phyloP scores from a whole-genome alignment of 2,329 filamentous ascomycete genomes.

The Macrophomina tecta region DNA sequence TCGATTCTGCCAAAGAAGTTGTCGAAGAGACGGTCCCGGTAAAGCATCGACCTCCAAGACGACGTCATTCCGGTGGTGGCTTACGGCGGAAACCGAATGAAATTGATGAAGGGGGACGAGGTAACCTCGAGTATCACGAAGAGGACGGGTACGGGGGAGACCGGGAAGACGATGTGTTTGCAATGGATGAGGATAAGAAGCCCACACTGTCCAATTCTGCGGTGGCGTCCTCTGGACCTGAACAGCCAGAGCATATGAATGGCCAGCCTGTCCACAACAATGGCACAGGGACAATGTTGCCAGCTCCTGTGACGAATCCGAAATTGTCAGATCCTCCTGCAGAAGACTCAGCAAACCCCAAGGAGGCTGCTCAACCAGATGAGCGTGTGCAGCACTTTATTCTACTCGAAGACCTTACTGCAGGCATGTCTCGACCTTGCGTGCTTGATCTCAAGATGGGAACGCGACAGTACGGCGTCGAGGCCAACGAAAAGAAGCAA shows the following conservation, averaged over 20 bases:
- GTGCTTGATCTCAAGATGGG: slow-evolving; percentile 99
- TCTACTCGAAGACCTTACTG: slow-evolving; percentile 90
- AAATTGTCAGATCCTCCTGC: slow-evolving; percentile 25
- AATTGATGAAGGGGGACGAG: slow-evolving; percentile 67
- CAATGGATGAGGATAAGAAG: slow-evolving; percentile 64
- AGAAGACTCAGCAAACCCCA: slow-evolving; percentile 47
- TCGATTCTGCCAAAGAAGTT: slow-evolving; percentile 36
- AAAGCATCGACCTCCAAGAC: slow-evolving; percentile 48
- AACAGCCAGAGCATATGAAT: slow-evolving; percentile 12
- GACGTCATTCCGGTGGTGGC: slow-evolving; percentile 87
- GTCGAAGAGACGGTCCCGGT: slow-evolving; percentile 34
- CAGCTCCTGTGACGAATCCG: slow-evolving; percentile 36
- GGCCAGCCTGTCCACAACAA: background rate
- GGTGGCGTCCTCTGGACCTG: background rate
- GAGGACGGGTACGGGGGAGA: slow-evolving; percentile 86
- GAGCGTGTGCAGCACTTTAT: slow-evolving; percentile 88
- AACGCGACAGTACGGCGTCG: slow-evolving; percentile 93
- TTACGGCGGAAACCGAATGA: slow-evolving; percentile 74
- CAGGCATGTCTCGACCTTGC: slow-evolving; percentile 94
- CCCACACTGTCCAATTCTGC: slow-evolving; percentile 20
- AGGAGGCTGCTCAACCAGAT: slow-evolving; percentile 54
- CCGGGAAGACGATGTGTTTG: slow-evolving; percentile 72
- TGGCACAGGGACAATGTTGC: slow-evolving; percentile 39
- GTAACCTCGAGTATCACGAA: slow-evolving; percentile 89
- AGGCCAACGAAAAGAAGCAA: slow-evolving; percentile 90